Base-by-base conservation (phyloP, 2,329 filamentous ascomycete genomes). In the Xylariales sp. region DNA sequence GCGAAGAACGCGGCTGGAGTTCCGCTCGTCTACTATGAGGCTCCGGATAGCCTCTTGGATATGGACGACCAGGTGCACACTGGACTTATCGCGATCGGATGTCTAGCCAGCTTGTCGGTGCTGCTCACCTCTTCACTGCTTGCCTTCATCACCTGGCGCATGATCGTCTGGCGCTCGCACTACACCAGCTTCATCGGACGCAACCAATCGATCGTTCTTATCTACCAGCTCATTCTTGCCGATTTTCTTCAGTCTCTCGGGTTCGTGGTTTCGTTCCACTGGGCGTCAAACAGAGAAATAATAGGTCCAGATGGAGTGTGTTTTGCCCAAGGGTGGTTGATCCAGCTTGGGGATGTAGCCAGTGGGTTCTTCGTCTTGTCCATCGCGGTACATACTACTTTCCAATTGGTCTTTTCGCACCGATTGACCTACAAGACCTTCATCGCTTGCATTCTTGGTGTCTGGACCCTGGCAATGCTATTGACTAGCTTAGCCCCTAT, bases 331-430 rank as follows among this genome's bases (percentile, higher is more conserved):
- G 74, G 70, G 28, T 76, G 69, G 55, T 59, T 77, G n/a, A 62
- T 77, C 13, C 70, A 73, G 30, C 67, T 70, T 4, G 74, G 74
- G 30, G 72, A 76, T 48, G 49, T 77, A 18, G 61, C 67, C 11
- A 72, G 67, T 31, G 73, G 71, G 10, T 63, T 76, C 34, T 78
- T 71, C 61, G 71, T 74, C 31, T 63, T 76, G 19, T 54, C 62
- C 1, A 77, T 78, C 42, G 74, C 70, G 10, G 37, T 74, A 1
- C 73, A 77, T 46, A 78, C 74, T 1, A 74, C 72, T 38, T 66
- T 67, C n/a, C 67, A 65, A 11, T 66, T 76, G 2, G 62, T 74
- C 6, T 47, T 66, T 14, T 60, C 67, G 29, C 66, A 57, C 33
- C 60, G 63, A 11, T 45, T 76, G 3, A 57, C 56, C 4, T 57